phyloP scores from a whole-genome alignment of 495 filamentous ascomycete genomes.

The Opeltia flavorubescens region DNA sequence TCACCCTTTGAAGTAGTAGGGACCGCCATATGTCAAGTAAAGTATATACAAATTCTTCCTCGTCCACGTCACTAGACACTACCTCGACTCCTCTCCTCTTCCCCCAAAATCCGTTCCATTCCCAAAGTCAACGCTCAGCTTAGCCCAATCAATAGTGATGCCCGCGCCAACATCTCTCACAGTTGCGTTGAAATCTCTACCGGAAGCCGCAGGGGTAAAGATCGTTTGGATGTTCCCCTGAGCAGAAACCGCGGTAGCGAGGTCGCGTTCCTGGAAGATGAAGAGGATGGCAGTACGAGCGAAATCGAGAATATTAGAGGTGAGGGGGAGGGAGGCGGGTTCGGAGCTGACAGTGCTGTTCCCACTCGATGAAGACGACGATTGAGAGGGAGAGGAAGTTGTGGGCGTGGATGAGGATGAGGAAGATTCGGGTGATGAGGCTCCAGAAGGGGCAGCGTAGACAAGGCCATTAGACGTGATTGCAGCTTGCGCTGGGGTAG shows the following conservation, averaged over 20 bases:
- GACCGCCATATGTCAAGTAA: too few relatives aligned
- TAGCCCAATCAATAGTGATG: slow-evolving; percentile 29
- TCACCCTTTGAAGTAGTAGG: too few relatives aligned
- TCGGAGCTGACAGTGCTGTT: too few relatives aligned
- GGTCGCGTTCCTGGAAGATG: slow-evolving; percentile 32
- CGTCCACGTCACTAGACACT: too few relatives aligned
- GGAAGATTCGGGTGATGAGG: slow-evolving; percentile 7
- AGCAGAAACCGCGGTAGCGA: slow-evolving; percentile 23
- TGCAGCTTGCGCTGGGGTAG: slow-evolving; percentile 14
- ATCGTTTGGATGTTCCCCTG: slow-evolving; percentile 26
- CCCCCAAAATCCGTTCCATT: slow-evolving; percentile 30
- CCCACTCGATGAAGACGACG: slow-evolving; percentile 8
- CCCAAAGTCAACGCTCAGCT: slow-evolving; percentile 27
- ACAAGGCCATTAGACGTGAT: slow-evolving; percentile 32
- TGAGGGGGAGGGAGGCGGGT: slow-evolving; percentile 1
- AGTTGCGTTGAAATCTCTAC: slow-evolving; percentile 6
- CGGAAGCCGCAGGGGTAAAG: slow-evolving; percentile 12
- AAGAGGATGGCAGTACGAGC: slow-evolving; percentile 34
- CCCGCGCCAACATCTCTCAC: slow-evolving; percentile 12
- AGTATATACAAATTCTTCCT: background rate
- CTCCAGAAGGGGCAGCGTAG: slow-evolving; percentile 19
- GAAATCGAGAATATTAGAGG: slow-evolving; percentile 28
- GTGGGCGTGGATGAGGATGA: slow-evolving; percentile 13
- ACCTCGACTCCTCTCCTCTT: slow-evolving; percentile 3
- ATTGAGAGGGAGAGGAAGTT: slow-evolving; percentile 6